Conservation (phyloP, 148 eudicot genomes). For the Vaccinium vitisidaea region DNA sequence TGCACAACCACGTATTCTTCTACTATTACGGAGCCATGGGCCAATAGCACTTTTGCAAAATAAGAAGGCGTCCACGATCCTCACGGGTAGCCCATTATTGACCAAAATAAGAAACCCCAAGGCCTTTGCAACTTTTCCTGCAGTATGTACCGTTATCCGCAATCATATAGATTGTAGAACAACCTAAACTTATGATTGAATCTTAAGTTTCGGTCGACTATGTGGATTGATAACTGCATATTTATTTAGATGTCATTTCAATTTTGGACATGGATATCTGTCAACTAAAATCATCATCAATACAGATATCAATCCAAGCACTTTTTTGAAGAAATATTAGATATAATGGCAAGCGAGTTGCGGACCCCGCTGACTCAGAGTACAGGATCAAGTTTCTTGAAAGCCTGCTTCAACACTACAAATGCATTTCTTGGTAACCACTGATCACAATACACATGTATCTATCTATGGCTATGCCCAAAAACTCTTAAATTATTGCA, state of each 20-base stretch:
- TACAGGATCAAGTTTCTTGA: constrained; percentile 34
- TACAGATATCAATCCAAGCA: not conserved
- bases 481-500: not conserved
- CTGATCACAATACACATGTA: not conserved
- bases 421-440: constrained; percentile 37
- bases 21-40: not conserved
- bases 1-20: not conserved
- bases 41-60: not conserved
- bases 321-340: not conserved
- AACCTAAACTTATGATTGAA: not conserved
- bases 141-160: not conserved
- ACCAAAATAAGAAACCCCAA: not conserved
- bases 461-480: not conserved
- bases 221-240: too few species aligned
- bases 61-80: not conserved
- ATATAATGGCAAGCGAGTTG: constrained; percentile 19
- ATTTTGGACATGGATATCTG: not conserved
- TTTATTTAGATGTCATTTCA: too few species aligned
- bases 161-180: not conserved
- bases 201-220: too few species aligned
- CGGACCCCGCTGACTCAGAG: constrained; percentile 21
- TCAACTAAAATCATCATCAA: not conserved
- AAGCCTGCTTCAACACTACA: constrained; percentile 39
- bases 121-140: not conserved
- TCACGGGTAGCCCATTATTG: not conserved